phyloP scores from a whole-genome alignment of 495 filamentous ascomycete genomes.

The Penicillium verhagenii region DNA sequence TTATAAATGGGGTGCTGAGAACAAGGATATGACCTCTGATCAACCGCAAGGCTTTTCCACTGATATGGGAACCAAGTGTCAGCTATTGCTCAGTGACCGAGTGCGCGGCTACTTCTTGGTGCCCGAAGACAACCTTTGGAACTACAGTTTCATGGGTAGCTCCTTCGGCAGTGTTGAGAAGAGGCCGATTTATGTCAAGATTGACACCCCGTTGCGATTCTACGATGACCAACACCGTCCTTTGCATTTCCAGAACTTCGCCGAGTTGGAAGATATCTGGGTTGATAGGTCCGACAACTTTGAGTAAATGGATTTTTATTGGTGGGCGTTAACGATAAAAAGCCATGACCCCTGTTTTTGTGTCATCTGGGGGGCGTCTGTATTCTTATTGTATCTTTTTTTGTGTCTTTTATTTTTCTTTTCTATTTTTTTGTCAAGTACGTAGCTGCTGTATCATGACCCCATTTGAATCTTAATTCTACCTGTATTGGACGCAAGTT shows the following conservation, averaged over 20 bases:
- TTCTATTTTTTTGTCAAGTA: conserved; percentile 1
- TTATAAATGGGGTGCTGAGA: conserved; percentile 97
- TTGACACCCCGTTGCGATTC: conserved; percentile 86
- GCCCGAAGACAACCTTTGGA: conserved; percentile 89
- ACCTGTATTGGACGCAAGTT: conserved; percentile 25
- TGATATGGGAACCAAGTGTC: conserved; percentile 91
- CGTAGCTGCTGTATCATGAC: conserved; percentile 23
- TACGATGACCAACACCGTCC: conserved; percentile 93
- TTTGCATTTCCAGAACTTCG: conserved; percentile 92
- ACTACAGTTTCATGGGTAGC: conserved; percentile 96
- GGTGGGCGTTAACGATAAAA: conserved; percentile 25
- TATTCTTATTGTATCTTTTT: conserved; percentile 16
- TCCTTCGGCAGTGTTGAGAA: conserved; percentile 85
- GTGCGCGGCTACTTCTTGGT: conserved; percentile 95
- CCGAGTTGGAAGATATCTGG: conserved; percentile 86
- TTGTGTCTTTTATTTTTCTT: conserved; percentile 9
- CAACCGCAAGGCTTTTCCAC: conserved; percentile 92
- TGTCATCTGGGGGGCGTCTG: conserved; percentile 11
- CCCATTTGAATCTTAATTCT: conserved; percentile 28
- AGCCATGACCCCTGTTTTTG: conserved; percentile 19
- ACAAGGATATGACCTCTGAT: conserved; percentile 87
- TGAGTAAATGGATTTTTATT: conserved; percentile 50
- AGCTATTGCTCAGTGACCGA: conserved; percentile 86
- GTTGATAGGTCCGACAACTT: conserved; percentile 86
- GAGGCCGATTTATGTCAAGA: conserved; percentile 83